Evolutionary conservation across 2,329 filamentous ascomycete genomes (phyloP).

Genomic region (Trichoderma cornu-damae): DNA sequence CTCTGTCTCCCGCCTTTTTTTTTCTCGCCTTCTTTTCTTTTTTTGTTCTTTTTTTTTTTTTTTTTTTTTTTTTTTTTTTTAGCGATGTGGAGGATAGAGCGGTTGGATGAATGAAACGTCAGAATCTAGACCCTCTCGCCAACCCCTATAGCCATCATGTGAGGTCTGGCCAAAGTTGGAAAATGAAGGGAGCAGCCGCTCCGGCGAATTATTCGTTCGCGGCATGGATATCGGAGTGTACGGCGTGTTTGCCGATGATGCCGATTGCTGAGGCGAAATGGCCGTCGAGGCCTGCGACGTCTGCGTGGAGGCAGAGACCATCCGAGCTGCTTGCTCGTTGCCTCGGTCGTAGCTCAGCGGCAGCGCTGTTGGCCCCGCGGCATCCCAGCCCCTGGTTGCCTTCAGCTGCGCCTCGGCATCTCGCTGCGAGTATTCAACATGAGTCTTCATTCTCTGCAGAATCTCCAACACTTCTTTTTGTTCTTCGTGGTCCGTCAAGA

Average conservation of each 20-base stretch:
- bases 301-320: neutral
- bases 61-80: neutral
- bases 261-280: neutral
- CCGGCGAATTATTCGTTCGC: neutral
- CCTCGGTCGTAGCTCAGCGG: neutral
- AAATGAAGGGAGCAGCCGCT: neutral
- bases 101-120: neutral
- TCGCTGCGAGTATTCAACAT: slow-evolving; percentile 73
- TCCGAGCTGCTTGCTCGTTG: neutral
- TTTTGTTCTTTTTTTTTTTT: no score
- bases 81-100: neutral
- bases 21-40: no score
- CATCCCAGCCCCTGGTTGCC: slow-evolving; percentile 70
- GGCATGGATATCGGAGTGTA: neutral
- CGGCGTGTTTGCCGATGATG: neutral
- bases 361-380: neutral
- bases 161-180: neutral
- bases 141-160: neutral
- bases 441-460: slow-evolving; percentile 64
- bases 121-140: neutral
- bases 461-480: slow-evolving; percentile 88
- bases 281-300: neutral
- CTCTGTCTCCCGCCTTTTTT: no score
- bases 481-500: slow-evolving; percentile 62
- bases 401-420: slow-evolving; percentile 69